Evolutionary conservation across 257 asterid genomes (phyloP).

Genomic region (Hygrophila difformis): DNA sequence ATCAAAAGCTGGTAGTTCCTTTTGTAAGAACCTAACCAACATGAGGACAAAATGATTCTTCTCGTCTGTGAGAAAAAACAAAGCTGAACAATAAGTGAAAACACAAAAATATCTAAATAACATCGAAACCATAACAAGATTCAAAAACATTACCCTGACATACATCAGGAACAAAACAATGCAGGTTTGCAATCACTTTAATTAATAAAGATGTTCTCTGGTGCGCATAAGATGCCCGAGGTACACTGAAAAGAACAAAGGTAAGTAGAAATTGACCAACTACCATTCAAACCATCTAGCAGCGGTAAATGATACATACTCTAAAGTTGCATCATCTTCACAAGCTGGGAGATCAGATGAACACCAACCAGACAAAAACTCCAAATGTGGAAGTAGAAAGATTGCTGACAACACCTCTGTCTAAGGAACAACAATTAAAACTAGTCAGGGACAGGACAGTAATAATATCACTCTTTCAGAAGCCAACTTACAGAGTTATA

Average conservation of each 20-base stretch:
- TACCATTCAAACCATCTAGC: slow-evolving; percentile 33
- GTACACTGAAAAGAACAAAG: slow-evolving; percentile 29
- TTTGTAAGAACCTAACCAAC: slow-evolving; percentile 63
- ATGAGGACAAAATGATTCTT: slow-evolving; percentile 83
- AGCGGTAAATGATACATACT: slow-evolving; percentile 50
- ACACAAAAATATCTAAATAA: too few relatives aligned
- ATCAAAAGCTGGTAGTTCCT: slow-evolving; percentile 39
- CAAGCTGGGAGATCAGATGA: slow-evolving; percentile 71
- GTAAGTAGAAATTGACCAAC: neutral
- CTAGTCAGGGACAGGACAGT: too few relatives aligned
- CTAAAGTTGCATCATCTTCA: slow-evolving; percentile 76
- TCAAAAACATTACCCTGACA: slow-evolving; percentile 59
- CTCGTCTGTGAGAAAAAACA: slow-evolving; percentile 63
- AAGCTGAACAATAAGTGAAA: slow-evolving; percentile 8
- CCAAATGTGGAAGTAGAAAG: slow-evolving; percentile 70
- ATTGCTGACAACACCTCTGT: slow-evolving; percentile 70
- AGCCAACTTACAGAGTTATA: too few relatives aligned
- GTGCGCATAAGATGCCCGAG: slow-evolving; percentile 74
- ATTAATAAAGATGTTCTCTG: slow-evolving; percentile 85
- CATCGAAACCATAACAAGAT: too few relatives aligned
- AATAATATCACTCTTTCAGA: too few relatives aligned
- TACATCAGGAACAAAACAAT: slow-evolving; percentile 83
- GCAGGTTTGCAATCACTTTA: slow-evolving; percentile 95
- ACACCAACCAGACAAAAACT: slow-evolving; percentile 88
- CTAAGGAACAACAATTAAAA: slow-evolving; percentile 58